Conservation (phyloP, 768 basidiomycete genomes). For the Rhizopogon salebrosus region DNA sequence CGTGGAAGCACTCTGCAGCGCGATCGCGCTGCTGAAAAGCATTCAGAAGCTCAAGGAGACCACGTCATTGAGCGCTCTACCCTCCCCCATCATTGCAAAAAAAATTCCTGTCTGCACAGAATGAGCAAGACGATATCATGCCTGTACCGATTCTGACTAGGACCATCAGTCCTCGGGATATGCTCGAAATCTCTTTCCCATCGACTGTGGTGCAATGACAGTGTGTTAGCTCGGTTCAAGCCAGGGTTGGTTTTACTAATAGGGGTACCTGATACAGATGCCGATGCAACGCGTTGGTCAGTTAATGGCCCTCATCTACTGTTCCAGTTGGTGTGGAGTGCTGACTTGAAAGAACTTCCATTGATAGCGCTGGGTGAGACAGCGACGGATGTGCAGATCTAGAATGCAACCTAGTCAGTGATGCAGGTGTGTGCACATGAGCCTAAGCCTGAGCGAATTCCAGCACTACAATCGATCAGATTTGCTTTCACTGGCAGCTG, state of each 20-base stretch:
- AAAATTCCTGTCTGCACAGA: slow-evolving; percentile 3
- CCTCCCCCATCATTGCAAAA: background rate
- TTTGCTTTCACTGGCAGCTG: no score
- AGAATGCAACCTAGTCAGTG: no score
- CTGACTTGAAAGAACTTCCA: no score
- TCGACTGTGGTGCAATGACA: slow-evolving; percentile 70
- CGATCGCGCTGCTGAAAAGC: no score
- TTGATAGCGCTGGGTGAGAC: no score
- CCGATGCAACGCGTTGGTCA: slow-evolving; percentile 80
- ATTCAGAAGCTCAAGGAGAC: background rate
- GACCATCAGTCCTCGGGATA: slow-evolving; percentile 83
- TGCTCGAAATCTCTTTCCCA: slow-evolving; percentile 70
- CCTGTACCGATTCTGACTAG: slow-evolving; percentile 86
- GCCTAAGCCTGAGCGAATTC: no score
- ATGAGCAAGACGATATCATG: slow-evolving; percentile 26
- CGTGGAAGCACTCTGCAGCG: background rate
- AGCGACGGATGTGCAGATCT: no score
- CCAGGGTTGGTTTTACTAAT: background rate
- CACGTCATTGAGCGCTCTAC: background rate
- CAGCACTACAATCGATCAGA: no score
- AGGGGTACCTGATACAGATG: slow-evolving; percentile 73
- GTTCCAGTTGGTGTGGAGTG: no score
- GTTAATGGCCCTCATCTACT: no score
- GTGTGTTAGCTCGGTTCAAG: no score
- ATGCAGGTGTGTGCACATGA: no score